Evolutionary conservation across 441 rosid species (phyloP), one percentile per base, ranked within the genome.

Genomic region (Macaranga tanarius): DNA sequence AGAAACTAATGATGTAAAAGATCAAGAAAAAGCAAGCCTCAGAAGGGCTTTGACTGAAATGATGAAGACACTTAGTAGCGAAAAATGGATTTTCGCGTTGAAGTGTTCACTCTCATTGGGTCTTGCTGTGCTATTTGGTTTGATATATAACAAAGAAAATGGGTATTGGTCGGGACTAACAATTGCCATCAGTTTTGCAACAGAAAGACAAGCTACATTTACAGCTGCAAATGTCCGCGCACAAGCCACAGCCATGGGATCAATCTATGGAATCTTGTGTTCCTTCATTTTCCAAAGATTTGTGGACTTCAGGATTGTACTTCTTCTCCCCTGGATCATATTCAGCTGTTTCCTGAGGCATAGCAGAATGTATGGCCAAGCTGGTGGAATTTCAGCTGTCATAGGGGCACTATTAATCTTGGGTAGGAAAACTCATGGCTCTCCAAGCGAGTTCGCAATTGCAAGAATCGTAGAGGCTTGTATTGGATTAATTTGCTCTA

Each of bases 151-250:
- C 76, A 87, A 66, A 62, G n/a, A 82, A 58, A 80, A 88, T 13
- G 98, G 87, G 16, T 87, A 88, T 40, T 90, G 96, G 98, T 85
- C 98, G 12, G 96, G 98, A 65, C 79, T 92, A 56, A 87, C 90
- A 16, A 82, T 88, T 56, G 92, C 98, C 62, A 89, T 88, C 51
- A 87, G 95, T 74, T 83, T 92, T 50, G 86, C 76, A 22, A 77
- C 78, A 40, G 89, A 85, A n/a, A 78, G 93, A 70, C 91, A 89
- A 64, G 89, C 96, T 47, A 90, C 87, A 57, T 74, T 90, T 42
- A 79, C 86, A 17, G 72, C 80, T 4, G 86, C 96, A 0, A 92
- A 92, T 75, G 85, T 92, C n/a, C 83, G 95, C 7, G 89, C 84
- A 1, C 95, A 87, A 76, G 96, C 96, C 64, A 90, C 95, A 0